phyloP scores from a whole-genome alignment of 2,329 filamentous ascomycete species.

The Xylaria sp. region DNA sequence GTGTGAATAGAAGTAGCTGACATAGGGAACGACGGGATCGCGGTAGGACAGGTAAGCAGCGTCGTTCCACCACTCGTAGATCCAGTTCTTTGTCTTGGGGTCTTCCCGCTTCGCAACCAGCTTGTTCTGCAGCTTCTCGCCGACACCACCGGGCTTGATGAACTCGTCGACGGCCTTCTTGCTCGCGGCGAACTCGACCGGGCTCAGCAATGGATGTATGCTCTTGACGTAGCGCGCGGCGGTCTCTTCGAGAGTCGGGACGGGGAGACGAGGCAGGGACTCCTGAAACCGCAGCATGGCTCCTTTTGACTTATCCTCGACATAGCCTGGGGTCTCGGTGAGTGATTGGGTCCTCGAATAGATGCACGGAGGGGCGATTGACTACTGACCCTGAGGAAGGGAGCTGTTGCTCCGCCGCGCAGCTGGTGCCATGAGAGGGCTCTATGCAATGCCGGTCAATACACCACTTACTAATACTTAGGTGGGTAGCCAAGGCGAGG shows the following conservation, averaged over 20 bases:
- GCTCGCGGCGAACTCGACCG: slow-evolving; percentile 74
- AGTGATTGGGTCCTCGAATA: background rate
- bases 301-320: slow-evolving; percentile 81
- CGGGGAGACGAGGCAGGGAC: slow-evolving; percentile 81
- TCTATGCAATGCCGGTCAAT: slow-evolving; percentile 43
- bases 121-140: slow-evolving; percentile 87
- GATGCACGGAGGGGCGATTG: slow-evolving; percentile 18
- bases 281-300: slow-evolving; percentile 87
- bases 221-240: slow-evolving; percentile 82
- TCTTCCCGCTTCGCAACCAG: slow-evolving; percentile 82
- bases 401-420: slow-evolving; percentile 67
- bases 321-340: slow-evolving; percentile 67
- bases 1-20: slow-evolving; percentile 99
- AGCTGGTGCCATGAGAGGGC: slow-evolving; percentile 61
- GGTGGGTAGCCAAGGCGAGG: background rate
- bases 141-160: slow-evolving; percentile 84
- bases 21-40: slow-evolving; percentile 95
- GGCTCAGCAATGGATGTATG: slow-evolving; percentile 76
- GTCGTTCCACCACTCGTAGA: slow-evolving; percentile 98
- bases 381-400: slow-evolving; percentile 59
- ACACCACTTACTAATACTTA: slow-evolving; percentile 22
- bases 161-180: slow-evolving; percentile 90
- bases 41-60: slow-evolving; percentile 91
- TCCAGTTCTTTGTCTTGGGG: slow-evolving; percentile 88
- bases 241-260: slow-evolving; percentile 85